Evolutionary conservation across 2,329 filamentous ascomycete genomes (phyloP).

Genomic region (Colletotrichum tanaceti): DNA sequence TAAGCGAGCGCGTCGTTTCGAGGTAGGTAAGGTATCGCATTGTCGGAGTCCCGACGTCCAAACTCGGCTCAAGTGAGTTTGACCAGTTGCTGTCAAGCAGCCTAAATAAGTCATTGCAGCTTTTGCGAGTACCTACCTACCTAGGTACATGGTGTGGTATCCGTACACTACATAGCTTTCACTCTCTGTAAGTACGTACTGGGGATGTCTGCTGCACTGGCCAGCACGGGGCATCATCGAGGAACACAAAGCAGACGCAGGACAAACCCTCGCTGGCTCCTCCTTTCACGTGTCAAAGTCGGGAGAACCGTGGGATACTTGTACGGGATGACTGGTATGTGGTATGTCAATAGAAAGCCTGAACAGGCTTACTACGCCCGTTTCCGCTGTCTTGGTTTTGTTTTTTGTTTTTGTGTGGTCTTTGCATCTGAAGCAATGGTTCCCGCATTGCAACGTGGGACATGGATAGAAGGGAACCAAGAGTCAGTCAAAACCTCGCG

Average conservation of each 20-base stretch:
- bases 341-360: background rate
- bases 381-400: background rate
- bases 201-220: background rate
- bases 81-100: slow-evolving; percentile 1
- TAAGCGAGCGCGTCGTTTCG: background rate
- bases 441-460: slow-evolving; percentile 14
- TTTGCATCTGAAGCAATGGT: slow-evolving; percentile 34
- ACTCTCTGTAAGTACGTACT: background rate
- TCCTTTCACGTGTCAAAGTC: slow-evolving; percentile 34
- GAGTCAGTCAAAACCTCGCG: slow-evolving; percentile 39
- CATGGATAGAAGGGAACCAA: slow-evolving; percentile 27
- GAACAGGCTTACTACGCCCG: slow-evolving; percentile 12
- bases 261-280: slow-evolving; percentile 17
- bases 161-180: background rate
- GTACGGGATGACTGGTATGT: no score
- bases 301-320: background rate
- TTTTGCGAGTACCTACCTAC: no score
- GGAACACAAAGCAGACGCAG: background rate
- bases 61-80: background rate
- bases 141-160: no score
- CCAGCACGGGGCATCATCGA: slow-evolving; percentile 3
- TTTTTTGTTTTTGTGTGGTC: background rate
- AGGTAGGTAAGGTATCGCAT: background rate
- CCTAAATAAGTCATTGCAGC: slow-evolving; percentile 6
- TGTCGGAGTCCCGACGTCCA: background rate